Evolutionary conservation across 2,329 filamentous ascomycete genomes (phyloP).

Genomic region (Aspergillus texensis): DNA sequence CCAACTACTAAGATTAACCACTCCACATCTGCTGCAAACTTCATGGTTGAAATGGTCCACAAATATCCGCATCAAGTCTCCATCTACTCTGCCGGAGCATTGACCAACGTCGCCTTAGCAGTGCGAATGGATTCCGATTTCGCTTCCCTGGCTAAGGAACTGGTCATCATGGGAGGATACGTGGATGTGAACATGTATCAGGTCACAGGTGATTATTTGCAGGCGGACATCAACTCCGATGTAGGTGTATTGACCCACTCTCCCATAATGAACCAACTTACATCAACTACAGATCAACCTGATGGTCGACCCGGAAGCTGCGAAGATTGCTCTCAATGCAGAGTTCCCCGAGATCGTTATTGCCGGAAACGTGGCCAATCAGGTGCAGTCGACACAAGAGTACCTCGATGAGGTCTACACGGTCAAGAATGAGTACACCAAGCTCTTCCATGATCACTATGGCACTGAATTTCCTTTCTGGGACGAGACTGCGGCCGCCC

Average conservation of each 20-base stretch:
- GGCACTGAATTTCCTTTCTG: constrained; percentile 48
- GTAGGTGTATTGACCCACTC: constrained; percentile 19
- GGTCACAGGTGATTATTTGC: constrained; percentile 28
- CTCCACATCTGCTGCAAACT: constrained; percentile 44
- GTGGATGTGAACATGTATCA: constrained; percentile 47
- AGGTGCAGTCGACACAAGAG: constrained; percentile 44
- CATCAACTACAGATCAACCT: constrained; percentile 48
- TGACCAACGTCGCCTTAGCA: constrained; percentile 55
- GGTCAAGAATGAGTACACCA: constrained; percentile 42
- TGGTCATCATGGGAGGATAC: constrained; percentile 56
- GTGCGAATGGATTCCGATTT: constrained; percentile 51
- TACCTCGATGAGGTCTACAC: constrained; percentile 44
- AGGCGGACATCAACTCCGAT: constrained; percentile 33
- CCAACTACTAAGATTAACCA: constrained; percentile 48
- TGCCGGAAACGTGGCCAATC: constrained; percentile 52
- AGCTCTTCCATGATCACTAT: constrained; percentile 43
- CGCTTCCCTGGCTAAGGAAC: constrained; percentile 49
- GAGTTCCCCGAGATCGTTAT: constrained; percentile 51
- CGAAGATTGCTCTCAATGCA: constrained; percentile 54
- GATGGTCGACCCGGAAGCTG: constrained; percentile 55
- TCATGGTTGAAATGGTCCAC: constrained; percentile 52
- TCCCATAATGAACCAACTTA: constrained; percentile 18
- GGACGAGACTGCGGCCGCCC: constrained; percentile 51
- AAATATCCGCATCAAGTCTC: constrained; percentile 55
- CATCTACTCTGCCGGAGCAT: constrained; percentile 51